Conservation (phyloP, 805 yeast species). For the Wickerhamiella azyma region DNA sequence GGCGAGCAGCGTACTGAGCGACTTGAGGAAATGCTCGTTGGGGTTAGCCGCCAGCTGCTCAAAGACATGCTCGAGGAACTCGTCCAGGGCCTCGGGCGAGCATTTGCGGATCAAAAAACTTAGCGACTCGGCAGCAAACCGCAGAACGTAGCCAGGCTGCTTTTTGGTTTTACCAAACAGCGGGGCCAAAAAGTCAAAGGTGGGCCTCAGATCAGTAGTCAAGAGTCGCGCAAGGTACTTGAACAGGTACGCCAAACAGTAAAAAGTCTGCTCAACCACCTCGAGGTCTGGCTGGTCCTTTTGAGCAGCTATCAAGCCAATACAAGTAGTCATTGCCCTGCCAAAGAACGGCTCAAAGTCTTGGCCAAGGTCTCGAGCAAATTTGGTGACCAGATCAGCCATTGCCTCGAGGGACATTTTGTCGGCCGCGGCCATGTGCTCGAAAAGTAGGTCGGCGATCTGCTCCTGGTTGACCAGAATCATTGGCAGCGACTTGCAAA, state of each 20-base stretch:
- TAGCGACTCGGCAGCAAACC: conserved; percentile 83
- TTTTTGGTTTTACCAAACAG: conserved; percentile 42
- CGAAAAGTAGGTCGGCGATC: conserved; percentile 41
- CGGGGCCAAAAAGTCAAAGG: conserved; percentile 53
- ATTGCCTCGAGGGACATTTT: conserved; percentile 64
- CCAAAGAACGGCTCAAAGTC: conserved; percentile 68
- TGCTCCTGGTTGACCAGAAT: conserved; percentile 53
- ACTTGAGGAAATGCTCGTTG: conserved; percentile 37
- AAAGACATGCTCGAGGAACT: conserved; percentile 33
- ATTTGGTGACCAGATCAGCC: conserved; percentile 66
- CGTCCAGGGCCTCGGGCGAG: conserved; percentile 32
- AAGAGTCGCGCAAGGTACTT: conserved; percentile 65
- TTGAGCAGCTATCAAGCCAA: conserved; percentile 30
- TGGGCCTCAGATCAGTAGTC: conserved; percentile 49
- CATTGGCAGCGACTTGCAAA: conserved; percentile 64
- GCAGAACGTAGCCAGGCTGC: conserved; percentile 35
- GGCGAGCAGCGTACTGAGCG: conserved; percentile 48
- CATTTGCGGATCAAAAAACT: conserved; percentile 71
- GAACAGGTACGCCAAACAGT: conserved; percentile 74
- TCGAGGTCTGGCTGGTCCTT: conserved; percentile 30
- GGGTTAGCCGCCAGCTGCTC: conserved; percentile 24
- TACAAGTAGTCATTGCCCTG: conserved; percentile 30
- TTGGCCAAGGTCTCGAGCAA: conserved; percentile 83
- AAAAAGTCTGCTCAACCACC: conserved; percentile 70
- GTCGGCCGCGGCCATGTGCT: conserved; percentile 43